Base-by-base conservation (phyloP, 164 flowering plant species). In the Liriodendron chinense region DNA sequence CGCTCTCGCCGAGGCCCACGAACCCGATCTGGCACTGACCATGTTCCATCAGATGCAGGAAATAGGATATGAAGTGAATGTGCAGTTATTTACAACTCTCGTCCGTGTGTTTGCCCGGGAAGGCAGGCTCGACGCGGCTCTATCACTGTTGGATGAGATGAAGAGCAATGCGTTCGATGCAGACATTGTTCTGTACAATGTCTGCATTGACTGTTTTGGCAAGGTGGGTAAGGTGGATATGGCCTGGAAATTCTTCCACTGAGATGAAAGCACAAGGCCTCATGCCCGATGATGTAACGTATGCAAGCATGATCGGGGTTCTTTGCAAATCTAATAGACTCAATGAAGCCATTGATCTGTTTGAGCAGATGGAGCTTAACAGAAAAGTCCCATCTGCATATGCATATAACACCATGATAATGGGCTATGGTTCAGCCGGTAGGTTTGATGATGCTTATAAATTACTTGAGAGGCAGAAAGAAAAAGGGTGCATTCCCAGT, bases 231-330 rank as follows among this genome's bases (percentile, higher is more conserved):
- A 93, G 83, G 92, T 93, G 71, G 97, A 95, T 78, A 92, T 93
- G 92, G 97, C 96, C 25, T 93, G 98, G 98, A 95, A 95, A 77
- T 95, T 95, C 83, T 95, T 95, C 76, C 93, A 95, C n/a, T 78
- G 98, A 95, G 84, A 88, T 95, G 90, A 87, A 86, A 76, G 78
- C 92, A 21, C 84, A 84, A 69, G 93, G 92, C 47, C 66, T 93
- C 67, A 61, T 73, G 77, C 98, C 97, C 57, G 98, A 95, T 84
- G 98, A 95, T 74, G 98, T 95, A 48, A 92, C 98, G 8, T 92
- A 91, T 80, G 90, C 96, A 22, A 95, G 93, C 88, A 90, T 95
- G 98, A 92, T 95, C 20, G 89, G 93, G 63, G 94, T 95, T 80
- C 90, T 95, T 24, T 95, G 92, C 80, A 92, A 85, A 80, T 93